phyloP scores from a whole-genome alignment of 179 eudicot species.

The Heliamphora pulchella region DNA sequence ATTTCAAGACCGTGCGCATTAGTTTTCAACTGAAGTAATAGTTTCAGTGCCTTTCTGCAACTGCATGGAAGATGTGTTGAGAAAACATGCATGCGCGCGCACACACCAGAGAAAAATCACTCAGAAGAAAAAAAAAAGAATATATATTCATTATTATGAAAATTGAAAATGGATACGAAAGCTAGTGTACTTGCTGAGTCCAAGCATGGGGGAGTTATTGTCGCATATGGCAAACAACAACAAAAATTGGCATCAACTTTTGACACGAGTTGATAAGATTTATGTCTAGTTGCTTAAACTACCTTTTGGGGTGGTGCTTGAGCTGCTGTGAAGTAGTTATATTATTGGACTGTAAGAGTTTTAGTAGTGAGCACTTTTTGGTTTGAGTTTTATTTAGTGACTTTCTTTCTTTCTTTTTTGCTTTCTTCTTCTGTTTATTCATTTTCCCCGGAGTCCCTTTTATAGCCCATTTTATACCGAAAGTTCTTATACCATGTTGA shows the following conservation, averaged over 20 bases:
- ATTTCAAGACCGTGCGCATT: neutral
- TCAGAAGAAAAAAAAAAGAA: no score
- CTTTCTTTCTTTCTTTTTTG: neutral
- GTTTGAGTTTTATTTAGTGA: neutral
- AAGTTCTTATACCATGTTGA: neutral
- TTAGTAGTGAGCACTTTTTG: neutral
- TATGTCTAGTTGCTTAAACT: no score
- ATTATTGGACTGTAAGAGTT: neutral
- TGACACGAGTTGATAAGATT: no score
- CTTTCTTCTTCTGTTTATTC: neutral
- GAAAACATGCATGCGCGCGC: no score
- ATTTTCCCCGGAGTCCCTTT: neutral
- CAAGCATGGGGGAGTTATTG: neutral
- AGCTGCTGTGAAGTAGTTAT: neutral
- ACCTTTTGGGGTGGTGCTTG: neutral
- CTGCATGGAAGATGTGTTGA: neutral
- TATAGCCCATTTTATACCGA: neutral
- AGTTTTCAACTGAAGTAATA: neutral
- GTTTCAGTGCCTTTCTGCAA: neutral
- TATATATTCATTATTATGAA: no score
- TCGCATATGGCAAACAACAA: neutral
- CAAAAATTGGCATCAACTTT: no score
- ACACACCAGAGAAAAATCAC: no score
- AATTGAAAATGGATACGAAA: neutral
- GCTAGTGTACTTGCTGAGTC: neutral